phyloP scores from a whole-genome alignment of 768 basidiomycete species.

The Calocera cornea region DNA sequence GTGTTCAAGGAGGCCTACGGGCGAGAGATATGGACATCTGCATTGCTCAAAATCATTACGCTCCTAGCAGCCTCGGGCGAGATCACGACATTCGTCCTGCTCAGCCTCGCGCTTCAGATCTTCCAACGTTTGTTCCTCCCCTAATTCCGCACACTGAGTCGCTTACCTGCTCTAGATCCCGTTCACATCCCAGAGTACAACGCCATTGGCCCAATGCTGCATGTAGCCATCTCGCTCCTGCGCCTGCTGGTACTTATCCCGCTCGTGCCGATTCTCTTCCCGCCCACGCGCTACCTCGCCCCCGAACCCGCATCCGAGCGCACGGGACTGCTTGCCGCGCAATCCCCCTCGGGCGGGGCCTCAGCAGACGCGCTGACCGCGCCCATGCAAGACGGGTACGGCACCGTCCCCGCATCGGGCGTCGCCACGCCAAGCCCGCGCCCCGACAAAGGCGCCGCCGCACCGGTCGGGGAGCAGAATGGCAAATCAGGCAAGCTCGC shows the following conservation, averaged over 20 bases:
- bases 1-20: conserved; percentile 40
- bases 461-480: conserved; percentile 22
- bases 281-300: neutral
- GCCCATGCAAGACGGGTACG: conserved; percentile 30
- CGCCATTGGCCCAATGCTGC: neutral
- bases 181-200: conserved; percentile 12
- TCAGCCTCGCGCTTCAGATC: conserved; percentile 30
- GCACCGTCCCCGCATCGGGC: conserved; percentile 36
- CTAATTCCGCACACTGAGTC: conserved; percentile 9
- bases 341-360: conserved; percentile 16
- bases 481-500: neutral
- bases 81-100: conserved; percentile 42
- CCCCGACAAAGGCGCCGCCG: conserved; percentile 18
- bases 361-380: conserved; percentile 13
- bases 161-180: conserved; percentile 12
- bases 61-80: conserved; percentile 45
- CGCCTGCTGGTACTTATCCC: conserved; percentile 12
- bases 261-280: neutral
- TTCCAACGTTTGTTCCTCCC: conserved; percentile 22
- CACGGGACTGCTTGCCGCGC: conserved; percentile 5
- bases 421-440: conserved; percentile 20
- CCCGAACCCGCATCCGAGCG: conserved; percentile 7
- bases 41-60: conserved; percentile 37
- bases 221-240: conserved; percentile 11
- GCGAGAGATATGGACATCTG: conserved; percentile 24